Evolutionary conservation across 2,329 filamentous ascomycete genomes (phyloP), one percentile per base, ranked within the genome.

Genomic region (Coleophoma crateriformis): DNA sequence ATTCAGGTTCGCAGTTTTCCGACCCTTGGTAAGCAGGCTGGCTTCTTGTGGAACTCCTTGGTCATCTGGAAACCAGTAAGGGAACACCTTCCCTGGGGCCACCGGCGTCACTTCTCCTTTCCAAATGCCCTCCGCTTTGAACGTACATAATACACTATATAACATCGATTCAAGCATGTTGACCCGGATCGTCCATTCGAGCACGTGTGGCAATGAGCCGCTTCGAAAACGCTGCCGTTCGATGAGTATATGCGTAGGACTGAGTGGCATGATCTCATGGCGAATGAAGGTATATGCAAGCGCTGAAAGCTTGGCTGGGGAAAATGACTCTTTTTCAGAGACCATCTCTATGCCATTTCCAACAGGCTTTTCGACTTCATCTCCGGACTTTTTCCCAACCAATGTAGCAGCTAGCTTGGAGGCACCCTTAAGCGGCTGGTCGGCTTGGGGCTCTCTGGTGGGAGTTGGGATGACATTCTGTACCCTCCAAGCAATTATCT

Each of bases 131-230:
- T 76, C 65, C 15, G 68, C 64, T 42, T 68, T 67, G 44, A 88
- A 61, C 0, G 83, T 78, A 46, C 76, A 72, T 35, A 92, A 66
- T 12, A 83, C 75, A 8, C 85, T 85, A 71, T 90, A 87, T 0
- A 95, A 68, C 82, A 94, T 94, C 4, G 82, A 81, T 65, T 95
- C 89, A 19, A 95, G 77, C 60, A 87, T 84, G 57, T 92, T 92
- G 8, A 95, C 88, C 1, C 88, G 75, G 38, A 94, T 64, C 3
- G 88, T 92, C 89, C 89, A 95, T 67, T 95, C 88, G 52, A 84
- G 79, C 1, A 95, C 82, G 0, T 82, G 77, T 0, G 79, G 69
- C 0, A 71, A 75, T 8, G 85, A 79, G n/a, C 75, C 77, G 2
- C 81, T 84, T 3, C 89, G 82, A 60, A 74, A 79, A 4, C 78